Conservation (phyloP, 495 filamentous ascomycete genomes). For the Margaritispora aquatica region DNA sequence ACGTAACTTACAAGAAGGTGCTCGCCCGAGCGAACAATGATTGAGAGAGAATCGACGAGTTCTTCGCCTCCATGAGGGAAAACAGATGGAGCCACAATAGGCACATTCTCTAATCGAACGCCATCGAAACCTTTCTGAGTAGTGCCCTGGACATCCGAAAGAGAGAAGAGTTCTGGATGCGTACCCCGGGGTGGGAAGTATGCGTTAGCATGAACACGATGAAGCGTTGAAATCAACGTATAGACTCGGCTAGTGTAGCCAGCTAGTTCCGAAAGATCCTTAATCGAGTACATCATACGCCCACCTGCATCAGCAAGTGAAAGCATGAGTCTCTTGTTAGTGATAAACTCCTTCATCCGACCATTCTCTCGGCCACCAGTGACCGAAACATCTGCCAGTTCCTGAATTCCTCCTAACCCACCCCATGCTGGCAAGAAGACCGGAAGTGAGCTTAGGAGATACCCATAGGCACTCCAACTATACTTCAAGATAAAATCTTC, state of each 20-base stretch:
- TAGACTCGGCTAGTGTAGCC: slow-evolving; percentile 95
- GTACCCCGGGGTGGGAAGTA: slow-evolving; percentile 66
- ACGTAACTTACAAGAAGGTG: slow-evolving; percentile 60
- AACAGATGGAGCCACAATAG: slow-evolving; percentile 79
- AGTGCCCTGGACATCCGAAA: slow-evolving; percentile 87
- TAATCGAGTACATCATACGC: slow-evolving; percentile 98
- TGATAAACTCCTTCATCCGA: slow-evolving; percentile 99
- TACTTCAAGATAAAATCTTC: slow-evolving; percentile 99
- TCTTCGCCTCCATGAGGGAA: slow-evolving; percentile 85
- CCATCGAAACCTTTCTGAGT: slow-evolving; percentile 92
- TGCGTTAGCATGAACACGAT: slow-evolving; percentile 84
- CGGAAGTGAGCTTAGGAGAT: slow-evolving; percentile 84
- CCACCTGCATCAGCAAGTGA: slow-evolving; percentile 95
- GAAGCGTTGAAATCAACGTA: slow-evolving; percentile 87
- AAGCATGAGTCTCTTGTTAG: slow-evolving; percentile 97
- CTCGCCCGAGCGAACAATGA: slow-evolving; percentile 83
- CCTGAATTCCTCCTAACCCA: slow-evolving; percentile 65
- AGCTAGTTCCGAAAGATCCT: slow-evolving; percentile 93
- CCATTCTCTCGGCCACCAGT: slow-evolving; percentile 60
- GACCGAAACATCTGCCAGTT: slow-evolving; percentile 43
- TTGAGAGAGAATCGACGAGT: slow-evolving; percentile 77
- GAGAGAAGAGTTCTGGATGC: slow-evolving; percentile 73
- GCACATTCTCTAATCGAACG: slow-evolving; percentile 87
- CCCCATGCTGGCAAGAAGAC: slow-evolving; percentile 96
- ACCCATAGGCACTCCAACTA: slow-evolving; percentile 96